Evolutionary conservation across 1,284 basidiomycete genomes (phyloP).

Genomic region (Cryptococcus sp.): DNA sequence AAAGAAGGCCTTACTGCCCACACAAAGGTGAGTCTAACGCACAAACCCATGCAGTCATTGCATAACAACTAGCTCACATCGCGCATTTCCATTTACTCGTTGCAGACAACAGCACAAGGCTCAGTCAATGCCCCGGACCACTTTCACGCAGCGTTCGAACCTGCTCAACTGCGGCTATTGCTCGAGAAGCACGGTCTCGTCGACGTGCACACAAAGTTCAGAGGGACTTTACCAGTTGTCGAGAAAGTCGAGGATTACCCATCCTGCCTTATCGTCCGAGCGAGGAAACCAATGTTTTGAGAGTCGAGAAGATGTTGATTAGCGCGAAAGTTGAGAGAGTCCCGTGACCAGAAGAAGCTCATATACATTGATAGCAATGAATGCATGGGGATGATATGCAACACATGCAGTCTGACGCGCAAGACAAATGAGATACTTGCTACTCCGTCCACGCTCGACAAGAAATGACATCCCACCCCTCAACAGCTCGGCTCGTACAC

Average conservation of each 20-base stretch:
- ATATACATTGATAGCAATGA: too few species aligned
- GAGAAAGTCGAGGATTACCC: conserved; percentile 9
- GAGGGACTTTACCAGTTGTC: conserved; percentile 31
- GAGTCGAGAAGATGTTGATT: too few species aligned
- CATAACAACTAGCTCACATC: neutral
- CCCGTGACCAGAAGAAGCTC: too few species aligned
- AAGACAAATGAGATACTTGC: too few species aligned
- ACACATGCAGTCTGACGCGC: too few species aligned
- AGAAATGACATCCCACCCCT: neutral
- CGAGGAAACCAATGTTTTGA: conserved; percentile 12
- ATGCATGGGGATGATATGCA: too few species aligned
- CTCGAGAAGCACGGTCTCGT: conserved; percentile 31
- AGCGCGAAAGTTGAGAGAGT: too few species aligned
- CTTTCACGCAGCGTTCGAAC: conserved; percentile 26
- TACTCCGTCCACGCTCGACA: too few species aligned
- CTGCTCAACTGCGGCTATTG: conserved; percentile 16
- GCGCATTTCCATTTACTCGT: neutral
- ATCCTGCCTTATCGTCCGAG: conserved; percentile 28
- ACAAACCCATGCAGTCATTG: neutral
- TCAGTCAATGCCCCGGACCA: conserved; percentile 34
- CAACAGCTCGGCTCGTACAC: neutral
- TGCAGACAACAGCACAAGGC: conserved; percentile 12
- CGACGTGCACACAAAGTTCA: conserved; percentile 26
- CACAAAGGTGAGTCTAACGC: conserved; percentile 10
- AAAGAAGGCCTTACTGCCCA: neutral